phyloP scores from a whole-genome alignment of 2,329 filamentous ascomycete genomes.

The Fusarium circinatum region DNA sequence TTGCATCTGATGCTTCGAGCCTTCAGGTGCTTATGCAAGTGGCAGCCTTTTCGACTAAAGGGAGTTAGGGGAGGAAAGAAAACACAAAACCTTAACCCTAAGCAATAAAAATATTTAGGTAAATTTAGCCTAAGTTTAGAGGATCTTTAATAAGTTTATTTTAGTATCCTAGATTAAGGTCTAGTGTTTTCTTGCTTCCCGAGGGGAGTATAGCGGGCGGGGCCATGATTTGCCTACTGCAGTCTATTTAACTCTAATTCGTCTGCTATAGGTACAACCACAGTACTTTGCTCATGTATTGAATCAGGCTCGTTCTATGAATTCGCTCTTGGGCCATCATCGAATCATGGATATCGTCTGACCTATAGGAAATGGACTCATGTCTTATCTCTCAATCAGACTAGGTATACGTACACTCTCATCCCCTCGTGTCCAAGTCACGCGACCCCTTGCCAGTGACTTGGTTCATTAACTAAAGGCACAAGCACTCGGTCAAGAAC shows the following conservation, averaged over 20 bases:
- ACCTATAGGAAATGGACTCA: not conserved
- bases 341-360: not conserved
- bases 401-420: rapidly evolving
- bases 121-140: no score
- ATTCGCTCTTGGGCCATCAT: not conserved
- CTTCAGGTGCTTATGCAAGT: not conserved
- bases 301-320: not conserved
- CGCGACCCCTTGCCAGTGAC: not conserved
- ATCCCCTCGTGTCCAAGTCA: rapidly evolving
- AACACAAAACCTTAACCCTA: no score
- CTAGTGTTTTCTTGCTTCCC: no score
- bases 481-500: not conserved
- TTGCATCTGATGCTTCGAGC: not conserved
- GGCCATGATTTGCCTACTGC: not conserved
- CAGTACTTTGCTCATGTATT: not conserved
- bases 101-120: no score
- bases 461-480: not conserved
- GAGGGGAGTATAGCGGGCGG: not conserved
- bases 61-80: no score
- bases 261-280: not conserved
- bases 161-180: no score
- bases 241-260: not conserved
- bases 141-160: no score
- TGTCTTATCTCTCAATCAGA: no score
- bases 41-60: not conserved